Evolutionary conservation across 768 basidiomycete species (phyloP).

Genomic region (Cubamyces sp.): DNA sequence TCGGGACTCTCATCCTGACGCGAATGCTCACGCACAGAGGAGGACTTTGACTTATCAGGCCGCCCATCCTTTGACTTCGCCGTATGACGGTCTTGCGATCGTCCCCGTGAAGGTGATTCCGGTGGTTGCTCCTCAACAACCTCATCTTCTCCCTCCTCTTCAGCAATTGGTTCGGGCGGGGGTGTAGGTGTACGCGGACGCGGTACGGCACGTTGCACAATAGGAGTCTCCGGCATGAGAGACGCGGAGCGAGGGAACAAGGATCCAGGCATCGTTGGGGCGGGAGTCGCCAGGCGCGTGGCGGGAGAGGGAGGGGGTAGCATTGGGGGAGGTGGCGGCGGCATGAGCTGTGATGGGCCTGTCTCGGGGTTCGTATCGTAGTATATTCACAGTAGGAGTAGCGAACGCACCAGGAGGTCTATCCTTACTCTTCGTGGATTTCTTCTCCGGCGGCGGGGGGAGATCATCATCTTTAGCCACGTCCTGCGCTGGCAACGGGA

Average conservation of each 20-base stretch:
- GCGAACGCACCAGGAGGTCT: slow-evolving; percentile 5
- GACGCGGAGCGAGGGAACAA: slow-evolving; percentile 76
- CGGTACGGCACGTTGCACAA: slow-evolving; percentile 35
- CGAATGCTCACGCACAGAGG: background rate
- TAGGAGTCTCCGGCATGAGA: slow-evolving; percentile 47
- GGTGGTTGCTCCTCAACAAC: background rate
- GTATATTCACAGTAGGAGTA: background rate
- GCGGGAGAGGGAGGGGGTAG: slow-evolving; percentile 11
- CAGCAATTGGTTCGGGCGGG: slow-evolving; percentile 27
- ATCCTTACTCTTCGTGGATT: background rate
- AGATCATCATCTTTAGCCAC: background rate
- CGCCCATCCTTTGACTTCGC: background rate
- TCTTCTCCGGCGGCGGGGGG: slow-evolving; percentile 8
- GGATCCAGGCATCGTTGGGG: slow-evolving; percentile 77
- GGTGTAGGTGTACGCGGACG: slow-evolving; percentile 15
- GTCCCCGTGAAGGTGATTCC: background rate
- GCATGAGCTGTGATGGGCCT: slow-evolving; percentile 22
- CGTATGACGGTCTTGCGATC: background rate
- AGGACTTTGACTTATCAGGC: background rate
- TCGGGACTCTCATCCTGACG: slow-evolving; percentile 2
- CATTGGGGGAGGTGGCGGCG: slow-evolving; percentile 32
- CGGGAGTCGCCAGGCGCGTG: slow-evolving; percentile 39
- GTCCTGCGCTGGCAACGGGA: slow-evolving; percentile 2
- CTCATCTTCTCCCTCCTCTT: slow-evolving; percentile 4
- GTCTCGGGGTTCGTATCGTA: background rate